Evolutionary conservation across 106 monocot genomes (phyloP), one percentile per base, ranked within the genome.

Genomic region (Allium cepa): DNA sequence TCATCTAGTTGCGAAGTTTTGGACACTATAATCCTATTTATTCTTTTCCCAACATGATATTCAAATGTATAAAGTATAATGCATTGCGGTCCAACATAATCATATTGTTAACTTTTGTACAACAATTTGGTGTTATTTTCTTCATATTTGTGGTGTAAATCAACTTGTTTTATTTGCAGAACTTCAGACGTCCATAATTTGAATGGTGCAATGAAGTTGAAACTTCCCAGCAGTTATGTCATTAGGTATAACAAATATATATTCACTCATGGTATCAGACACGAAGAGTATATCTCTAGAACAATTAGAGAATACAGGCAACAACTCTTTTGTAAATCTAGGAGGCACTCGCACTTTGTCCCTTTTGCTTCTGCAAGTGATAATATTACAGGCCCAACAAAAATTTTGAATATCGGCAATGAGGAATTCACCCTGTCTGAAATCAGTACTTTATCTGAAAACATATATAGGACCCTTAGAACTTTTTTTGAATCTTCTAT

Each of bases 361-460:
- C 59, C 71, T 14, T 61, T 78, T 26, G 84, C 84, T 67, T 84
- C 87, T 53, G 62, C 68, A 52, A 82, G 85, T 70, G 91, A 91
- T 73, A 64, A 77, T 59, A 59, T 81, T 49, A 46, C 79, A 52
- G n/a, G n/a, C n/a, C 79, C 81, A 12, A 84, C 84, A 79, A 83
- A 71, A 67, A 72, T 61, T 66, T 74, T 79, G 47, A 48, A 64
- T 48, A 76, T 71, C 53, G 80, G 73, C 13, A 57, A 79, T 57
- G 86, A 82, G 46, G 79, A 90, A 47, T 73, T 80, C 57, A 73
- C 75, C 56, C 79, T 80, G 26, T 71, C 83, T 74, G 79, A 86
- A 57, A 88, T 82, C 73, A 68, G 83, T 59, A 87, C 81, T 68
- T n/a, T n/a, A n/a, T n/a, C n/a, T n/a, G n/a, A n/a, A n/a, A n/a